Evolutionary conservation across 805 yeast species (phyloP).

Genomic region (Danielozyma ontarioensis): DNA sequence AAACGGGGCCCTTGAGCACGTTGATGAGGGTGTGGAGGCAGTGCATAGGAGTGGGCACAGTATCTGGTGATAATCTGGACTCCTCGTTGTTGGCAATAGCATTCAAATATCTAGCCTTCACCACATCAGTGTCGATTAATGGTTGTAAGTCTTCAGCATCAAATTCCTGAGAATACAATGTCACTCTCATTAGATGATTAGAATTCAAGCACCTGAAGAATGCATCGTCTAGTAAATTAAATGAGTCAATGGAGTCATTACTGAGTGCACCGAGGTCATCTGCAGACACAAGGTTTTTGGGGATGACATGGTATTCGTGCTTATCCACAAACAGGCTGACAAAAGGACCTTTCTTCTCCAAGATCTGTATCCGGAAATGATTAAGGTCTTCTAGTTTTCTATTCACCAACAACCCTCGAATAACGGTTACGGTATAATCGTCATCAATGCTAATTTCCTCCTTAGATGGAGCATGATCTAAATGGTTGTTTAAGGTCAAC

Average conservation of each 20-base stretch:
- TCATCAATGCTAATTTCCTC: conserved; percentile 15
- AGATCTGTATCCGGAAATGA: conserved; percentile 28
- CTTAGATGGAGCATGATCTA: conserved; percentile 28
- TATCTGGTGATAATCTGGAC: conserved; percentile 20
- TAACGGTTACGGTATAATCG: conserved; percentile 13
- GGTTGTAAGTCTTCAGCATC: conserved; percentile 40
- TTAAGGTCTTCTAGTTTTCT: conserved; percentile 2
- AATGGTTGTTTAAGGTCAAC: conserved; percentile 30
- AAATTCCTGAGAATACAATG: conserved; percentile 50
- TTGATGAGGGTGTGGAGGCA: conserved; percentile 60
- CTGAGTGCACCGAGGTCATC: conserved; percentile 22
- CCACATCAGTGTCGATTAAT: conserved; percentile 42
- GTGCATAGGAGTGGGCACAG: conserved; percentile 48
- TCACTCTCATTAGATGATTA: conserved; percentile 41
- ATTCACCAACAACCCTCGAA: conserved; percentile 30
- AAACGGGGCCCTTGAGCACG: conserved; percentile 64
- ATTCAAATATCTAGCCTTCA: conserved; percentile 46
- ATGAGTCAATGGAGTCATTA: conserved; percentile 4
- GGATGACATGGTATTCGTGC: conserved; percentile 32
- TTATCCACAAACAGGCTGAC: conserved; percentile 17
- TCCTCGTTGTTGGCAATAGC: conserved; percentile 24
- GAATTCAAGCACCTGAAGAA: conserved; percentile 23
- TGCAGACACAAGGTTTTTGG: conserved; percentile 15
- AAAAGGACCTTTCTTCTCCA: conserved; percentile 19
- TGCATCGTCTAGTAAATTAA: conserved; percentile 27